Evolutionary conservation across 495 filamentous ascomycete species (phyloP).

Genomic region (Pyronema omphalodes): DNA sequence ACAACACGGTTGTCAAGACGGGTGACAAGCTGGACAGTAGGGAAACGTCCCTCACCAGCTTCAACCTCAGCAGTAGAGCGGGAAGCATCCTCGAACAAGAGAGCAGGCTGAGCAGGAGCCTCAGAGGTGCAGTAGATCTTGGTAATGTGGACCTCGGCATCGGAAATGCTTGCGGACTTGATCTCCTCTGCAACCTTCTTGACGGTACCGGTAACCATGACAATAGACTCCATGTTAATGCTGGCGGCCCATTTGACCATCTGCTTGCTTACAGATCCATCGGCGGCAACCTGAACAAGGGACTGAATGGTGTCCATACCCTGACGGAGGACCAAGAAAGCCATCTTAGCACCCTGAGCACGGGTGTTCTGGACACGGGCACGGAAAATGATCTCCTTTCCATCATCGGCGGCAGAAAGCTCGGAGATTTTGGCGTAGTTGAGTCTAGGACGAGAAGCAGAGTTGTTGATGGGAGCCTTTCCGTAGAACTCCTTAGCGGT

Average conservation of each 20-base stretch:
- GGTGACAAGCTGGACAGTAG: slow-evolving; percentile 22
- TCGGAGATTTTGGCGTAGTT: slow-evolving; percentile 12
- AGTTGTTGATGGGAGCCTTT: slow-evolving; percentile 18
- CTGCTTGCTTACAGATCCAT: slow-evolving; percentile 41
- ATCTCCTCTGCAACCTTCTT: slow-evolving; percentile 58
- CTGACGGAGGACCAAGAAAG: slow-evolving; percentile 77
- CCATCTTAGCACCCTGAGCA: slow-evolving; percentile 78
- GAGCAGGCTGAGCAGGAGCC: slow-evolving; percentile 30
- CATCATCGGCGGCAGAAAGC: slow-evolving; percentile 22
- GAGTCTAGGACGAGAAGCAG: slow-evolving; percentile 16
- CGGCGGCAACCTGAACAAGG: slow-evolving; percentile 36
- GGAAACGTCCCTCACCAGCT: slow-evolving; percentile 13
- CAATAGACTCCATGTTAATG: slow-evolving; percentile 60
- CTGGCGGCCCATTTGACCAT: slow-evolving; percentile 82
- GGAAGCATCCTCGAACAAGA: slow-evolving; percentile 26
- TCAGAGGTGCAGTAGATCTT: slow-evolving; percentile 50
- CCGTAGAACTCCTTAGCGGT: slow-evolving; percentile 20
- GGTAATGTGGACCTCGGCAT: slow-evolving; percentile 63
- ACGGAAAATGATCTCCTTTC: slow-evolving; percentile 59
- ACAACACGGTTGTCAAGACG: slow-evolving; percentile 76
- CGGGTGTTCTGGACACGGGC: slow-evolving; percentile 75
- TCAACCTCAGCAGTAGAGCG: slow-evolving; percentile 14
- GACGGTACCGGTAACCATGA: slow-evolving; percentile 58
- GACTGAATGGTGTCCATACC: slow-evolving; percentile 68
- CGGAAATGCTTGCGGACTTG: slow-evolving; percentile 55